Percentiles rank a stretch among this genome's conserved stretches.
These are phyloP conservation scores for Anthracocystis setariae DNA, from an alignment of 1,284 basidiomycete genomes.

Conservation along the genomic window DNA sequence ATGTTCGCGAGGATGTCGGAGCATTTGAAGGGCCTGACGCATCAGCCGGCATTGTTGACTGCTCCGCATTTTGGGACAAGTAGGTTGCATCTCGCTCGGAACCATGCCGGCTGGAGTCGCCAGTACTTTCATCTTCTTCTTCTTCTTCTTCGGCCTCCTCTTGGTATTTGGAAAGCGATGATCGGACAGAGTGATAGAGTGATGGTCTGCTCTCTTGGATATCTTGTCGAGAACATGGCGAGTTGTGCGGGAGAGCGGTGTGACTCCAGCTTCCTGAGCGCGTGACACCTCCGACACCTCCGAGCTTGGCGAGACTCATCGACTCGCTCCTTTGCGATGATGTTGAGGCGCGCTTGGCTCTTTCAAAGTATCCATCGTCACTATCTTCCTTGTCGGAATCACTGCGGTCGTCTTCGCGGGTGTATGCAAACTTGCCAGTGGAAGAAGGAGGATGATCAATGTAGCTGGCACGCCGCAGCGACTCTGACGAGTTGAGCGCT, in stretches of 20 bases:
- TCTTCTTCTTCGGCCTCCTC: slow-evolving; percentile 34
- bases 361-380: slow-evolving; percentile 20
- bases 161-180: slow-evolving; percentile 24
- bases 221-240: slow-evolving; percentile 13
- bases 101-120: slow-evolving; percentile 9
- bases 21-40: slow-evolving; percentile 10
- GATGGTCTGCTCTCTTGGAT: slow-evolving; percentile 20
- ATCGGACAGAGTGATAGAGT: slow-evolving; percentile 20
- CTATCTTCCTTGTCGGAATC: slow-evolving; percentile 23
- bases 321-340: slow-evolving; percentile 34
- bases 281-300: slow-evolving; percentile 58
- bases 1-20: slow-evolving; percentile 42
- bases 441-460: slow-evolving; percentile 21
- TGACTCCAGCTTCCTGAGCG: slow-evolving; percentile 59
- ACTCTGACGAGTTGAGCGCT: slow-evolving; percentile 46
- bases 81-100: slow-evolving; percentile 13
- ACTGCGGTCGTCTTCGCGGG: slow-evolving; percentile 18
- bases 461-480: slow-evolving; percentile 42
- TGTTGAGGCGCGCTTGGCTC: slow-evolving; percentile 14
- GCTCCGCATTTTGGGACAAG: neutral
- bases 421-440: slow-evolving; percentile 3
- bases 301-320: slow-evolving; percentile 55
- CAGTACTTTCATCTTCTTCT: neutral
- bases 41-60: slow-evolving; percentile 12
- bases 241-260: slow-evolving; percentile 29